Conservation (phyloP, 2,329 filamentous ascomycete genomes). For the Cryphonectria radicalis region DNA sequence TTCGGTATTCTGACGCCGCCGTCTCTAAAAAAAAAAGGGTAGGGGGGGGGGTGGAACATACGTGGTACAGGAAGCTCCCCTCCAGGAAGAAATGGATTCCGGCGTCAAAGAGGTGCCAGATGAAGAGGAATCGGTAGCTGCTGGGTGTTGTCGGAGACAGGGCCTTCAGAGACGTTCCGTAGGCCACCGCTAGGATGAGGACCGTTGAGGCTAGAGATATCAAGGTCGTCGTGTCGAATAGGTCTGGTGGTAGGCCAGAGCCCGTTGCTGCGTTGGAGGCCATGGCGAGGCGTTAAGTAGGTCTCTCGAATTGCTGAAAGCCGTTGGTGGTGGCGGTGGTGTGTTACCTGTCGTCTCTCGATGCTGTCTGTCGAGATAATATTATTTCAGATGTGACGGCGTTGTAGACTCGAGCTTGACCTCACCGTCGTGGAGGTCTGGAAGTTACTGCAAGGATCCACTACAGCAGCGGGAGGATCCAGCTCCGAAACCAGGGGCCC, state of each 20-base stretch:
- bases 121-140: constrained; percentile 77
- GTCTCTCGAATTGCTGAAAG: neutral
- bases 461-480: neutral
- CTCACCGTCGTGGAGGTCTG: neutral
- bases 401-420: neutral
- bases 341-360: neutral
- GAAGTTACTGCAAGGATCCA: neutral
- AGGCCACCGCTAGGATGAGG: constrained; percentile 55
- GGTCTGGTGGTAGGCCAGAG: constrained; percentile 51
- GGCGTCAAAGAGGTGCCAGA: constrained; percentile 94
- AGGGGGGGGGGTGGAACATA: neutral
- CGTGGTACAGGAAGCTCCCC: constrained; percentile 86
- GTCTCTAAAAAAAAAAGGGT: neutral
- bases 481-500: constrained; percentile 4
- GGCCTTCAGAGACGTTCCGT: constrained; percentile 50
- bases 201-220: constrained; percentile 61
- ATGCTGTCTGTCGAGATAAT: neutral
- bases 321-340: neutral
- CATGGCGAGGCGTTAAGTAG: constrained; percentile 8
- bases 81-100: constrained; percentile 91
- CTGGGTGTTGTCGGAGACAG: constrained; percentile 55
- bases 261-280: constrained; percentile 19
- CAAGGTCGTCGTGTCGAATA: constrained; percentile 65
- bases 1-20: neutral
- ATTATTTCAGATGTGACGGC: neutral